Base-by-base conservation (phyloP, 1,284 basidiomycete genomes). In the Cryptococcus amylolentus region DNA sequence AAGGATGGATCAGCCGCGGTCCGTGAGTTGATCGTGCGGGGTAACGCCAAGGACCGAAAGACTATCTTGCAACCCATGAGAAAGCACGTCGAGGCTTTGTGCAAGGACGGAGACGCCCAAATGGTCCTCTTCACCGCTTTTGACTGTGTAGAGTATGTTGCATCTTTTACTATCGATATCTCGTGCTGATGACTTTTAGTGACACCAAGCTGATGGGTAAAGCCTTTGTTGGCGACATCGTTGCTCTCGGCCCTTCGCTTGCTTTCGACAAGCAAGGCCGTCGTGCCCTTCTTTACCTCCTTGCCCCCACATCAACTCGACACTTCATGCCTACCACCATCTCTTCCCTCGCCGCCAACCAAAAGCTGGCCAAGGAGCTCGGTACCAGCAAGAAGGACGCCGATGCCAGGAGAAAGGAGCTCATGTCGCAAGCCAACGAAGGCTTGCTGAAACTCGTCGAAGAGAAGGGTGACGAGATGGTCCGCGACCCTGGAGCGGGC, bases 151-250 rank as follows among this genome's bases (percentile, higher is more conserved):
- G 91, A 94, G 89, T 91, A 71, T 51, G 84, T 78, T 4, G 16
- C 28, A 16, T 41, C 9, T 38, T 26, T 18, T 20, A 28, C 5
- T 18, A 20, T 18, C 10, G 51, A 35, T 3, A 28, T 14, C 26
- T 52, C 31, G 31, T 10, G 28, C 42, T 49, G 13, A 54, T 12
- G 14, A 18, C 16, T 39, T 12, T 8, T 65, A 91, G 89, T 65
- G 91, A 93, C 71, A 93, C 91, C 4, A 93, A 92, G 79, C 81
- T 92, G 47, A 83, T 88, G 46, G 81, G 84, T 37, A 93, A 93
- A 78, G 85, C 86, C 0, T 79, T 94, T 46, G 80, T 92, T 1
- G 72, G 84, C 0, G 77, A 79, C 56, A 69, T 79, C 20, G 60
- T 75, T 12, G 70, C 80, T 0, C 77, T 82, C 38, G 82, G 85